These are phyloP conservation scores for Fusarium zealandicum DNA, from an alignment of 2,329 filamentous ascomycete species.

Conservation along the genomic window DNA sequence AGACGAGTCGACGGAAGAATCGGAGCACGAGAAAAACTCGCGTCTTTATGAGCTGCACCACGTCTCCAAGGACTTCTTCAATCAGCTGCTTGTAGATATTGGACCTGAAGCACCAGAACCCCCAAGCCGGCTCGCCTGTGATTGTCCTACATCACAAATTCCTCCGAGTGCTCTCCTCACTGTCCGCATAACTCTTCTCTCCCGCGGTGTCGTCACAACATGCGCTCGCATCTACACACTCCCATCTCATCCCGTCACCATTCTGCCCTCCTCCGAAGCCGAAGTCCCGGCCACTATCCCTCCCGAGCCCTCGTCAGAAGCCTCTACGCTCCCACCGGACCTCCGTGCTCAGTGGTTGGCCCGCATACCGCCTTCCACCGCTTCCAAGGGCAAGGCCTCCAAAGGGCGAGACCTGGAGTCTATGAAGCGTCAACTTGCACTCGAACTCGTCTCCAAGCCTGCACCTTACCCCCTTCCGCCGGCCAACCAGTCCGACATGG, in stretches of 20 bases:
- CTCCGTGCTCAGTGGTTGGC: slow-evolving; percentile 77
- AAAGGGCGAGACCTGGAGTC: slow-evolving; percentile 44
- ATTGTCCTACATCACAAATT: slow-evolving; percentile 6
- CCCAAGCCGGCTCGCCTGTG: not conserved
- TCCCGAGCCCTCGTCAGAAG: slow-evolving; percentile 21
- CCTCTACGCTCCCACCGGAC: slow-evolving; percentile 49
- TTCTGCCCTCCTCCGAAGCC: slow-evolving; percentile 44
- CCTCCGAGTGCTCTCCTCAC: slow-evolving; percentile 59
- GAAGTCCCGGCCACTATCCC: slow-evolving; percentile 58
- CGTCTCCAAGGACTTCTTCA: slow-evolving; percentile 44
- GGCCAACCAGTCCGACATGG: slow-evolving; percentile 50
- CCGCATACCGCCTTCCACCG: slow-evolving; percentile 48
- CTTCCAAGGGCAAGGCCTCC: slow-evolving; percentile 12
- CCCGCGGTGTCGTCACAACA: slow-evolving; percentile 72
- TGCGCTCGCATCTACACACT: slow-evolving; percentile 89
- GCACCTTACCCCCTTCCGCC: slow-evolving; percentile 45
- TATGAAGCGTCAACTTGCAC: slow-evolving; percentile 55
- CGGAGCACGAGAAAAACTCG: slow-evolving; percentile 2
- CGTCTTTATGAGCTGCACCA: slow-evolving; percentile 32
- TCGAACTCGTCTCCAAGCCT: slow-evolving; percentile 54
- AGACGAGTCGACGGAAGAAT: slow-evolving; percentile 4
- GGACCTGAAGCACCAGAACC: slow-evolving; percentile 17
- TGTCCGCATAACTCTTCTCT: slow-evolving; percentile 70
- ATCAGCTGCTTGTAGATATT: slow-evolving; percentile 34
- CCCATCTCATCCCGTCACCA: slow-evolving; percentile 48